These are phyloP conservation scores for Lepidium sativum DNA, from an alignment of 345 rosid genomes.

Conservation along the genomic window DNA sequence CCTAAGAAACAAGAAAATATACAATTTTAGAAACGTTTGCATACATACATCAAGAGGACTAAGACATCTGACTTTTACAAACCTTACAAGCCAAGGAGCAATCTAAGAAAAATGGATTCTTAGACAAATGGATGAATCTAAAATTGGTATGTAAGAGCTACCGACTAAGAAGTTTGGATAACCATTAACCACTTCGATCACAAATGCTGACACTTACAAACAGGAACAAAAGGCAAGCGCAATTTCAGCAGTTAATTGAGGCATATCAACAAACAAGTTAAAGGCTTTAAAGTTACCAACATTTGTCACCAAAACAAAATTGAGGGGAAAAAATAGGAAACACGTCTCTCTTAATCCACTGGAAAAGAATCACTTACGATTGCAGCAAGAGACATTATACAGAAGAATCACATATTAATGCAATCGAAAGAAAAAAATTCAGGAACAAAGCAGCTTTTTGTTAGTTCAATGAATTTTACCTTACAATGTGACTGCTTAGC, in stretches of 20 bases:
- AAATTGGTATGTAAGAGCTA: conserved; percentile 11
- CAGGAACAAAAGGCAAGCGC: conserved; percentile 6
- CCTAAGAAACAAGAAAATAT: conserved; percentile 2
- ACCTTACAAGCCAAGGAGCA: conserved; percentile 7
- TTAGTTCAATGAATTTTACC: conserved; percentile 1
- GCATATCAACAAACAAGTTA: conserved; percentile 25
- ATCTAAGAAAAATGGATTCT: conserved; percentile 4
- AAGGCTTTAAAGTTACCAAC: conserved; percentile 13
- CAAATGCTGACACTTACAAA: conserved; percentile 6
- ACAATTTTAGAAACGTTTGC: background rate
- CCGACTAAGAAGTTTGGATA: conserved; percentile 4
- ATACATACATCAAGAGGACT: conserved; percentile 34
- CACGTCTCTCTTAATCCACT: background rate
- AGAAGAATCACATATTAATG: conserved; percentile 11
- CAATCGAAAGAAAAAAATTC: background rate
- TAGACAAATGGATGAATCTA: conserved; percentile 21
- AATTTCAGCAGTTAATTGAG: conserved; percentile 17
- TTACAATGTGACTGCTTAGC: conserved; percentile 21
- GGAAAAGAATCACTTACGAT: conserved; percentile 64
- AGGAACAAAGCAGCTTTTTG: conserved; percentile 28
- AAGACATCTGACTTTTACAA: conserved; percentile 23
- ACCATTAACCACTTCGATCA: background rate
- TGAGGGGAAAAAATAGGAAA: conserved; percentile 15
- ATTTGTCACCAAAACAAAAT: background rate
- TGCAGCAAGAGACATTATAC: conserved; percentile 48